Base-by-base conservation (phyloP, 148 eudicot genomes). In the Rhododendron vialii region DNA sequence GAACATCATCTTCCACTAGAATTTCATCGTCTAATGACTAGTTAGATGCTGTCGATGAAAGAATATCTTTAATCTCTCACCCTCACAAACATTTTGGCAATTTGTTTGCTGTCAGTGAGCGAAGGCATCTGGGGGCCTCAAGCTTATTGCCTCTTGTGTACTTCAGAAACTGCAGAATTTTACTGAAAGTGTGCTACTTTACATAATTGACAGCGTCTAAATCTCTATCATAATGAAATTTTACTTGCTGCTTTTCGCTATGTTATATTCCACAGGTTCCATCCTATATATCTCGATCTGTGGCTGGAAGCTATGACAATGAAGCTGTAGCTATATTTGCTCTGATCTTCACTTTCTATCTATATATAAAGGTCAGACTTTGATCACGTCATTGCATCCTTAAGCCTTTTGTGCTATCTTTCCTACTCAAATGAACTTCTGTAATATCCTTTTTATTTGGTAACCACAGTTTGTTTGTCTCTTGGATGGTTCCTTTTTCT, bases 301-400 rank as follows among this genome's bases (percentile, higher is more conserved):
- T 97, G 88, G 98, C 99, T 82, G 99, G 99, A 84, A 95, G 98
- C 89, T 97, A 97, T 93, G 99, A 97, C 89, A 97, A 97, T 93
- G 99, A 97, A 93, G 98, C 98, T 87, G 99, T 97, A 48, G 99
- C 99, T 81, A 97, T 97, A 88, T 97, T 97, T 91, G 99, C 99
- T 61, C 87, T 97, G 89, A 94, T 97, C 51, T 92, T 93, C 91
- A 97, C 99, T 80, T 97, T 97, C 91, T 97, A 94, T 88, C 98
- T 97, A 85, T 97, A 95, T 87, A 87, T 97, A 41, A 97, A 97
- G 94, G 99, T 93, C 85, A 83, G 82, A 86, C 65, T 89, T 80
- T 41, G n/a, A 57, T 75, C 24, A 45, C 50, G 17, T 63, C 77
- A 36, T 41, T 50, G 22, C 48, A 74, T 28, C 71, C 43, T 69